Base-by-base conservation (phyloP, 192 early-diverging fungal species). In the Coemansia sp. region DNA sequence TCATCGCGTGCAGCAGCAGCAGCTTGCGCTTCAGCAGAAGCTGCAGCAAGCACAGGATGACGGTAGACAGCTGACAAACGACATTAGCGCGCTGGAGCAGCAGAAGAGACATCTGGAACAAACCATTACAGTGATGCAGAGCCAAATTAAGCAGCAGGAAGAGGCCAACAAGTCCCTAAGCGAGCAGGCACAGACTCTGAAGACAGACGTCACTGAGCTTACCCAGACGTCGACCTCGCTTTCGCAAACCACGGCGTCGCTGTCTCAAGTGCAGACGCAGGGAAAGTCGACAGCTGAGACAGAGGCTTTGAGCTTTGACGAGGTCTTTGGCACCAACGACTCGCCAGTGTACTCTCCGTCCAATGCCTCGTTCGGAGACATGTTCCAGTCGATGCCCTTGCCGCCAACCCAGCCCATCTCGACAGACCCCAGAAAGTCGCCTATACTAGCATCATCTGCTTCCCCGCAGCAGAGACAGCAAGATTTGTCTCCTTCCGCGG, bases 251-350 rank as follows among this genome's bases (percentile, higher is more conserved):
- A 34, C 41, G 38, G 48, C 45, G 41, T 67, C 61, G 0, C 43
- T 67, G 8, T 63, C 72, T 3, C 64, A 43, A 48, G 7, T 35
- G 18, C n/a, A 33, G 17, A 8, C 45, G 54, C 53, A 64, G 38
- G 51, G 34, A 22, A 38, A 55, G 37, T 57, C 65, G 51, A 45
- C 68, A 1, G 15, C 61, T 6, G 65, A 63, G 48, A 64, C 60
- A 11, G 72, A 77, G 48, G 60, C 57, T 0, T 71, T 69, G 15
- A 84, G 82, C 71, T 84, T 84, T 73, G 82, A 84, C n/a, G 82
- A 84, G 52, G 64, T 84, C 20, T 84, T 84, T 71, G 82, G 81
- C 55, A 57, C 55, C 32, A 68, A 70, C 12, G 80, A 76, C 20
- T 48, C 68, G 5, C 66, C 63, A 18, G 64, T 69, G 5, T 51